Conservation (phyloP, 1,139 yeast genomes). For the Kodamaea alishanica region DNA sequence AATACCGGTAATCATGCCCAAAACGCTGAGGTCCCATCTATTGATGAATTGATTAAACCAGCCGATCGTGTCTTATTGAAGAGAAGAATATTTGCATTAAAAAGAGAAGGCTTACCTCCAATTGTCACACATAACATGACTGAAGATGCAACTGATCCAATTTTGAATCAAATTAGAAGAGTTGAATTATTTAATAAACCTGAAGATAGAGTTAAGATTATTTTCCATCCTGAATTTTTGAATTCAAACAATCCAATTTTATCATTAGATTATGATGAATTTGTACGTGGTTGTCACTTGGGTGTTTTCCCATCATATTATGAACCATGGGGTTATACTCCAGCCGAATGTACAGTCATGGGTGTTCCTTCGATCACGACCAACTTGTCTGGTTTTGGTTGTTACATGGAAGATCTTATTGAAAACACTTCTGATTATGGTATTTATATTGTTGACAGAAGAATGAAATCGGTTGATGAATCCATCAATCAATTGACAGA, state of each 20-base stretch:
- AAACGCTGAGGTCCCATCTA: constrained; percentile 49
- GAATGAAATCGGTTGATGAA: constrained; percentile 91
- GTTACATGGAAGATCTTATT: constrained; percentile 96
- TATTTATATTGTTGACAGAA: constrained; percentile 92
- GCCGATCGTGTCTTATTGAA: constrained; percentile 87
- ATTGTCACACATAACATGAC: constrained; percentile 98
- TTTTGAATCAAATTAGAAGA: constrained; percentile 85
- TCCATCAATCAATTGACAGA: constrained; percentile 86
- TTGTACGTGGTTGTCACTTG: constrained; percentile 95
- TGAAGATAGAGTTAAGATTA: constrained; percentile 87
- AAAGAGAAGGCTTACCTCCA: constrained; percentile 86
- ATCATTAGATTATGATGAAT: constrained; percentile 93
- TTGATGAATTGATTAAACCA: constrained; percentile 81
- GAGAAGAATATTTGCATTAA: constrained; percentile 89
- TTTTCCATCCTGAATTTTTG: constrained; percentile 96
- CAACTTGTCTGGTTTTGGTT: constrained; percentile 94
- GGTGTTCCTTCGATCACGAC: constrained; percentile 99
- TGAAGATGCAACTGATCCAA: constrained; percentile 88
- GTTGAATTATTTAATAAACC: constrained; percentile 89
- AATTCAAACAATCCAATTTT: constrained; percentile 93
- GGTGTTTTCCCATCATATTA: constrained; percentile 98
- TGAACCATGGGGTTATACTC: constrained; percentile 99
- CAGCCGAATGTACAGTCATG: constrained; percentile 99
- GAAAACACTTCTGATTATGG: constrained; percentile 96
- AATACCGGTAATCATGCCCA: constrained; percentile 60